Evolutionary conservation across 2,329 filamentous ascomycete genomes (phyloP).

Genomic region (Xylaria digitata): DNA sequence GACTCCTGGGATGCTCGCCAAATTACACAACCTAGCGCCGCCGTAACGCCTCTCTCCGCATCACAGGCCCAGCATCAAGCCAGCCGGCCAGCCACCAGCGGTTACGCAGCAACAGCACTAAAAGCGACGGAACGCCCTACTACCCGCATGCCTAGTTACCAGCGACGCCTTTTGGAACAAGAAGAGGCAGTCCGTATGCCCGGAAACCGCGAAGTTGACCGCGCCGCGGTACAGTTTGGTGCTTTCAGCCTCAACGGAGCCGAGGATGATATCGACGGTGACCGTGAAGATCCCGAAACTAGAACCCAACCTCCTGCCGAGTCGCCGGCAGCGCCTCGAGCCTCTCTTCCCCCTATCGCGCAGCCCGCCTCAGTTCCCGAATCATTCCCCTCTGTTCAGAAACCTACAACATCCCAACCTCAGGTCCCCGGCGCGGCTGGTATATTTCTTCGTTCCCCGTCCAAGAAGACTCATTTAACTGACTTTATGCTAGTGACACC

Average conservation of each 20-base stretch:
- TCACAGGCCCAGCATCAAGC: conserved; percentile 71
- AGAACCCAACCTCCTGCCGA: conserved; percentile 92
- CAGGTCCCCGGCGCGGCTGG: conserved; percentile 51
- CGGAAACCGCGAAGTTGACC: conserved; percentile 92
- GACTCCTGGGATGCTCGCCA: conserved; percentile 83
- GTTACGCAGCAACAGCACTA: conserved; percentile 82
- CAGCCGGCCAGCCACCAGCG: conserved; percentile 72
- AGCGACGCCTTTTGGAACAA: conserved; percentile 89
- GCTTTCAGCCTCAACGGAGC: conserved; percentile 89
- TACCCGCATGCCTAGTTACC: conserved; percentile 79
- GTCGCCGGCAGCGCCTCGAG: conserved; percentile 83
- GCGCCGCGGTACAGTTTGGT: conserved; percentile 93
- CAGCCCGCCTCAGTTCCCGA: conserved; percentile 68
- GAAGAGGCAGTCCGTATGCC: conserved; percentile 99
- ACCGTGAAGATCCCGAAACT: conserved; percentile 95
- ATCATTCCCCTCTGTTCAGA: conserved; percentile 62
- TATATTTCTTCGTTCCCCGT: conserved; percentile 39
- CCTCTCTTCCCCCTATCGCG: conserved; percentile 81
- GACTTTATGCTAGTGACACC: conserved; percentile 46
- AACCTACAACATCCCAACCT: conserved; percentile 62
- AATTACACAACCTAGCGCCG: conserved; percentile 64
- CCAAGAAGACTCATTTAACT: conserved; percentile 34
- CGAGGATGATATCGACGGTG: conserved; percentile 91
- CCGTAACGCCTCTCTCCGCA: conserved; percentile 73
- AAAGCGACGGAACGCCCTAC: conserved; percentile 76